Conservation (phyloP, 805 yeast species). For the Wickerhamiella cacticola region DNA sequence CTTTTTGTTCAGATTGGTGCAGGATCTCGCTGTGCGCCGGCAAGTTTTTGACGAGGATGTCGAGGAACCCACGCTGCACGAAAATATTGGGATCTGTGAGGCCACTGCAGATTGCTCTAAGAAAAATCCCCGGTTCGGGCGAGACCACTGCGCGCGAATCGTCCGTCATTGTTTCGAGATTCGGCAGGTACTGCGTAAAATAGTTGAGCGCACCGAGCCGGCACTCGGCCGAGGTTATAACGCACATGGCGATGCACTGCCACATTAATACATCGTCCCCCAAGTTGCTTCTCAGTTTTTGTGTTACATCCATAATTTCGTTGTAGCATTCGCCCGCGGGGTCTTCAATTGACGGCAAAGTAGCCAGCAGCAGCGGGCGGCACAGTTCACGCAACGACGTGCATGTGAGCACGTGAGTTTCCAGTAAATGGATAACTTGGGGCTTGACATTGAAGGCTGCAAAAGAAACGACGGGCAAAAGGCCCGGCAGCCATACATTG, state of each 20-base stretch:
- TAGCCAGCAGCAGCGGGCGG: conserved; percentile 58
- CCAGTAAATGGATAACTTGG: conserved; percentile 51
- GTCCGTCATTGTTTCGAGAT: conserved; percentile 15
- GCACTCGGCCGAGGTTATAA: conserved; percentile 68
- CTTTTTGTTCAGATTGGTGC: conserved; percentile 38
- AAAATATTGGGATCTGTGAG: conserved; percentile 54
- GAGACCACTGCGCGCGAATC: conserved; percentile 38
- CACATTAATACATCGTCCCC: conserved; percentile 69
- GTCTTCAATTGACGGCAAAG: conserved; percentile 84
- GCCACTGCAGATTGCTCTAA: conserved; percentile 63
- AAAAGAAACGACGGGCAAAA: conserved; percentile 77
- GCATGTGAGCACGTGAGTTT: conserved; percentile 40
- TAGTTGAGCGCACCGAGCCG: conserved; percentile 76
- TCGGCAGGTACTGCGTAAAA: conserved; percentile 56
- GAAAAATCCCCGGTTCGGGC: conserved; percentile 69
- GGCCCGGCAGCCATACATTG: conserved; percentile 81
- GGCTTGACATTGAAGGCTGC: conserved; percentile 86
- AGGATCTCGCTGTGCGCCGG: conserved; percentile 48
- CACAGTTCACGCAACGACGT: conserved; percentile 46
- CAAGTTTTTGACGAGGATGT: conserved; percentile 55
- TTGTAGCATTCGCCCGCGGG: conserved; percentile 75
- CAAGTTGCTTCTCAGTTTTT: conserved; percentile 43
- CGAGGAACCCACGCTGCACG: conserved; percentile 81
- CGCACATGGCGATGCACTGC: conserved; percentile 64
- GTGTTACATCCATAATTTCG: conserved; percentile 48